Base-by-base conservation (phyloP, 139 green algal genomes). In the Chlamydomonas incerta region DNA sequence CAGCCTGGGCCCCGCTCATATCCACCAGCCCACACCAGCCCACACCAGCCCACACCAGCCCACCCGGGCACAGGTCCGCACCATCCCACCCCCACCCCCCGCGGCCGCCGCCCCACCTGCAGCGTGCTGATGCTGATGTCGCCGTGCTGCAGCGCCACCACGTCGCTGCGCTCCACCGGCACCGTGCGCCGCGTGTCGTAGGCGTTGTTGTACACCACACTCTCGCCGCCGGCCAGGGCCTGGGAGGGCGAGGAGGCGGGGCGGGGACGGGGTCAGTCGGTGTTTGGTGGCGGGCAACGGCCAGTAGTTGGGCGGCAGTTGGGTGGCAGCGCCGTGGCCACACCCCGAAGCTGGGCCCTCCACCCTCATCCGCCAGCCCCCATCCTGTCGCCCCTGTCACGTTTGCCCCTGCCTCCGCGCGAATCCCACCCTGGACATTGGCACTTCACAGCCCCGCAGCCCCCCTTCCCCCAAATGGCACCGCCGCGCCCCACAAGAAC, bases 171-270 rank as follows among this genome's bases (percentile, higher is more conserved):
- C 28, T 76, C 79, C 29, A 85, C 68, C 10, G 33, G 47, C 31
- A 76, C 50, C 3, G 13, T 76, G 34, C 79, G 66, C 2, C 79
- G 65, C 11, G 79, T 85, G 79, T 75, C 66, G 67, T 72, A 85
- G 46, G 65, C 66, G 67, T 85, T 85, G 79, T 85, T 74, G 65
- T 85, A 85, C 46, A 76, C 29, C n/a, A 83, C 62, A 14, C 60
- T 35, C 37, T 47, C 35, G 2, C 75, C 75, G 21, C 37, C 60
- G 0, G 60, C 35, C 37, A 83, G 75, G 26, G 75, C 75, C 60
- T 72, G 62, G 3, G 15, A 50, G 29, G 67, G 67, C 17, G 31
- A 20, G 67, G 15, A 47, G 65, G n/a, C 21, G n/a, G 10, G 65
- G 9, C 28, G 65, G 65, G 13, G n/a, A 41, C 65, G 65, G 11